phyloP scores from a whole-genome alignment of 352 stramenopile species.

The Phytopythium kandeliae region DNA sequence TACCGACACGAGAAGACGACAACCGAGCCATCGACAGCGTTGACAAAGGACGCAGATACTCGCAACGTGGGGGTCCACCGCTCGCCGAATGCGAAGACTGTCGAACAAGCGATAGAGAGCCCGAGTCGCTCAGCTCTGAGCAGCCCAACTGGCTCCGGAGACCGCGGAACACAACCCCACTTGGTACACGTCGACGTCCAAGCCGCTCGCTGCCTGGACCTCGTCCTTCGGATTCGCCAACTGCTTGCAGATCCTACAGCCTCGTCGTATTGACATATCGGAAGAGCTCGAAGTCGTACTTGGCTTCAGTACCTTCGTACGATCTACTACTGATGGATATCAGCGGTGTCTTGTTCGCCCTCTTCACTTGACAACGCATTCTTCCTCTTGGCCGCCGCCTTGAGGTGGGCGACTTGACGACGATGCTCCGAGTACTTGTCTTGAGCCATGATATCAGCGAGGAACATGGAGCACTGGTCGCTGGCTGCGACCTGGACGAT shows the following conservation, averaged over 20 bases:
- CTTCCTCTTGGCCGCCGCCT: slow-evolving; percentile 17
- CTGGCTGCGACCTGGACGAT: slow-evolving; percentile 46
- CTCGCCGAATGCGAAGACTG: background rate
- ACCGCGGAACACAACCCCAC: no score
- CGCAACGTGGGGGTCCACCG: background rate
- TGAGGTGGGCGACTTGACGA: slow-evolving; percentile 41
- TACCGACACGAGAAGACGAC: slow-evolving; percentile 5
- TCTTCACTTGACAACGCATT: background rate
- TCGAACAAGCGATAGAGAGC: background rate
- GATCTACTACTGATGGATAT: background rate
- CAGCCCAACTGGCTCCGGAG: background rate
- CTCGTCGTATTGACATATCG: background rate
- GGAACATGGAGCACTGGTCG: slow-evolving; percentile 47
- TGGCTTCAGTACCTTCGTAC: background rate
- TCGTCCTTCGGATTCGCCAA: slow-evolving; percentile 16
- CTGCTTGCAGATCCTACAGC: slow-evolving; percentile 2
- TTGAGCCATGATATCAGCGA: slow-evolving; percentile 36
- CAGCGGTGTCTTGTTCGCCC: background rate
- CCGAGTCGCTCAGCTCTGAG: background rate
- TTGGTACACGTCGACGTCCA: slow-evolving; percentile 7
- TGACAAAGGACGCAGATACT: background rate
- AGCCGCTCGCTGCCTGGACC: slow-evolving; percentile 14
- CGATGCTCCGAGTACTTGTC: slow-evolving; percentile 37
- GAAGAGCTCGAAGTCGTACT: background rate
- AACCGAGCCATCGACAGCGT: background rate